Evolutionary conservation across 768 basidiomycete species (phyloP).

Genomic region (Boletus eberwhitei): DNA sequence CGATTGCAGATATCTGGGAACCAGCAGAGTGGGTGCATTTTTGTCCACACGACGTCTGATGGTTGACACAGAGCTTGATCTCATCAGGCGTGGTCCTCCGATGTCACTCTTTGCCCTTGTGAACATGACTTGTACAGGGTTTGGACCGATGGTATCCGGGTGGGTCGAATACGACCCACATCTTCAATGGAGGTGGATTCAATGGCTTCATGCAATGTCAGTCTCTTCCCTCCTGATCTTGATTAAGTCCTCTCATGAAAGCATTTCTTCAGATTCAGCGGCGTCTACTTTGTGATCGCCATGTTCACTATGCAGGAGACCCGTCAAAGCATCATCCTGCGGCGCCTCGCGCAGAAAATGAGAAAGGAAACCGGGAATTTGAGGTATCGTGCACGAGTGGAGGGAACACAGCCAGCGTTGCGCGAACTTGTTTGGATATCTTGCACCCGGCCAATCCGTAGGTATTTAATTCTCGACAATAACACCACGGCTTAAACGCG

Average conservation of each 20-base stretch:
- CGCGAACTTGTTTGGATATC: conserved; percentile 60
- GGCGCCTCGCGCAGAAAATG: conserved; percentile 53
- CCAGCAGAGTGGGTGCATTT: conserved; percentile 48
- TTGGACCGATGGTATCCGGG: conserved; percentile 62
- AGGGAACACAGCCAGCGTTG: conserved; percentile 57
- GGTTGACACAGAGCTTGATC: neutral
- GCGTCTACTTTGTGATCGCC: conserved; percentile 47
- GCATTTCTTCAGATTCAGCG: conserved; percentile 43
- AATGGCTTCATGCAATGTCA: conserved; percentile 73
- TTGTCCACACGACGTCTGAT: neutral
- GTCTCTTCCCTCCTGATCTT: conserved; percentile 7
- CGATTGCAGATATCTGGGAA: conserved; percentile 64
- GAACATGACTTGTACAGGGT: conserved; percentile 58
- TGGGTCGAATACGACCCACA: conserved; percentile 60
- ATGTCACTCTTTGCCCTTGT: conserved; percentile 69
- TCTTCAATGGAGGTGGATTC: conserved; percentile 77
- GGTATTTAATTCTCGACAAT: conserved; percentile 25
- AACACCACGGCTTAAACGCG: neutral
- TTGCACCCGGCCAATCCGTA: conserved; percentile 67
- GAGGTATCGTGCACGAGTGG: conserved; percentile 59
- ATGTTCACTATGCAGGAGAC: conserved; percentile 67
- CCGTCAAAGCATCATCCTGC: conserved; percentile 65
- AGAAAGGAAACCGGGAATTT: conserved; percentile 65
- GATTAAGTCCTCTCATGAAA: neutral
- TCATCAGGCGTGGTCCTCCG: conserved; percentile 60